Percentiles rank a stretch among this genome's conserved stretches.
phyloP scores from a whole-genome alignment of 495 filamentous ascomycete species.

The Xylaria sp. region DNA sequence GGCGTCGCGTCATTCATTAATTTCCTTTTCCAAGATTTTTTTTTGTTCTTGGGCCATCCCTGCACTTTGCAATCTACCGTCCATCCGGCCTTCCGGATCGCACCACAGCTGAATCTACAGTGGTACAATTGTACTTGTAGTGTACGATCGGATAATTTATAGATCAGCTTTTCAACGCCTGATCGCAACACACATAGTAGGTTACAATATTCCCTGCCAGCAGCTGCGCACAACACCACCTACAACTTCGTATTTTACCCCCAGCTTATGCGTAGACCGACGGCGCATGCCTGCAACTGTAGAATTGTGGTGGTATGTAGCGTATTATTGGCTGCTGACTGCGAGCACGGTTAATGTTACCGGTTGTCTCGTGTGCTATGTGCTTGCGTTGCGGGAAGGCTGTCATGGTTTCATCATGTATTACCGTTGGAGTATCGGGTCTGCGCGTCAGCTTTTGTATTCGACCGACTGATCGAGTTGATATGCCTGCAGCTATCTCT shows the following conservation, averaged over 20 bases:
- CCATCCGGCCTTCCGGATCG: conserved; percentile 24
- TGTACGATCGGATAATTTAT: conserved; percentile 15
- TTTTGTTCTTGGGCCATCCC: not conserved
- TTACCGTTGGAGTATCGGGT: conserved; percentile 10
- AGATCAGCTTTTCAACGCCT: conserved; percentile 4
- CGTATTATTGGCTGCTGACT: not conserved
- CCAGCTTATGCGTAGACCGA: not conserved
- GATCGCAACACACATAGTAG: too few relatives aligned
- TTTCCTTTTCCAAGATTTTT: conserved; percentile 22
- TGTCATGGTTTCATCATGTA: conserved; percentile 30
- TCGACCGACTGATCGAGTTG: not conserved
- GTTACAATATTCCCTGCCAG: not conserved
- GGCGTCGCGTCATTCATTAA: conserved; percentile 16
- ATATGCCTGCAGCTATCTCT: not conserved
- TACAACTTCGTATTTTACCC: conserved; percentile 15
- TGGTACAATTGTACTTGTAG: conserved; percentile 7
- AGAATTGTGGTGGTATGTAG: not conserved
- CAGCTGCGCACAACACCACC: not conserved
- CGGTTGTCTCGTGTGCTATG: not conserved
- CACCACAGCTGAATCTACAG: conserved; percentile 7
- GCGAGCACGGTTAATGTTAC: not conserved
- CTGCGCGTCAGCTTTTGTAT: conserved; percentile 1
- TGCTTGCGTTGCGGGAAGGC: conserved; percentile 9
- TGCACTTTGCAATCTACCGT: conserved; percentile 17
- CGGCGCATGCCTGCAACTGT: not conserved